A percentile compares a stretch with the other conserved stretches of the same genome.
These are phyloP conservation scores for Ophiostoma sp. DNA, from an alignment of 2,329 filamentous ascomycete genomes.

Conservation along the genomic window DNA sequence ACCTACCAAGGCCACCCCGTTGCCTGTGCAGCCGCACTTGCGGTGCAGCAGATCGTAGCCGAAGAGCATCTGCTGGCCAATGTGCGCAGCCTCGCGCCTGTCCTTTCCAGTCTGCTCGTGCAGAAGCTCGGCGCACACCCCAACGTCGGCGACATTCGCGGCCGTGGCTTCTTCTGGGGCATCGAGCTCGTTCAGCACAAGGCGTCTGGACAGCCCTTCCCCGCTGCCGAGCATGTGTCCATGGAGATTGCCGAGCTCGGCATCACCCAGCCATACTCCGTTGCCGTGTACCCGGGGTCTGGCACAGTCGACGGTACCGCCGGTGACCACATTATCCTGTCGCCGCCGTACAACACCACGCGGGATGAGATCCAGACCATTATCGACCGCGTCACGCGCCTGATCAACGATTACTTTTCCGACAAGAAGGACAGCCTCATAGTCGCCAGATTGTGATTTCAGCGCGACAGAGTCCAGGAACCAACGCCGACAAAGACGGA, in stretches of 20 bases:
- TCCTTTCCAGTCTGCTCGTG: constrained; percentile 32
- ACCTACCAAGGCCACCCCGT: constrained; percentile 46
- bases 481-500: too few relatives aligned
- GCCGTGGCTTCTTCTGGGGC: constrained; percentile 42
- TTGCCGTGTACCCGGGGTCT: constrained; percentile 56
- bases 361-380: constrained; percentile 51
- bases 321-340: constrained; percentile 65
- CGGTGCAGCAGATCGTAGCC: constrained; percentile 38
- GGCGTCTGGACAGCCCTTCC: constrained; percentile 33
- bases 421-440: neutral
- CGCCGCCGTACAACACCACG: constrained; percentile 62
- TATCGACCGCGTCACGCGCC: constrained; percentile 44
- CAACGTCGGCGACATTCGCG: constrained; percentile 41
- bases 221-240: constrained; percentile 31
- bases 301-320: constrained; percentile 54
- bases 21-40: constrained; percentile 38
- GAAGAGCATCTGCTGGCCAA: constrained; percentile 36
- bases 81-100: constrained; percentile 32
- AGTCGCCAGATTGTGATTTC: neutral
- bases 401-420: constrained; percentile 48
- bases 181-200: constrained; percentile 40
- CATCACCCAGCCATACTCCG: constrained; percentile 32
- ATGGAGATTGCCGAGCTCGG: constrained; percentile 34
- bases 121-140: constrained; percentile 33
- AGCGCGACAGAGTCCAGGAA: too few relatives aligned